Evolutionary conservation across 805 yeast species (phyloP).

Genomic region (Saturnispora serradocipensis): DNA sequence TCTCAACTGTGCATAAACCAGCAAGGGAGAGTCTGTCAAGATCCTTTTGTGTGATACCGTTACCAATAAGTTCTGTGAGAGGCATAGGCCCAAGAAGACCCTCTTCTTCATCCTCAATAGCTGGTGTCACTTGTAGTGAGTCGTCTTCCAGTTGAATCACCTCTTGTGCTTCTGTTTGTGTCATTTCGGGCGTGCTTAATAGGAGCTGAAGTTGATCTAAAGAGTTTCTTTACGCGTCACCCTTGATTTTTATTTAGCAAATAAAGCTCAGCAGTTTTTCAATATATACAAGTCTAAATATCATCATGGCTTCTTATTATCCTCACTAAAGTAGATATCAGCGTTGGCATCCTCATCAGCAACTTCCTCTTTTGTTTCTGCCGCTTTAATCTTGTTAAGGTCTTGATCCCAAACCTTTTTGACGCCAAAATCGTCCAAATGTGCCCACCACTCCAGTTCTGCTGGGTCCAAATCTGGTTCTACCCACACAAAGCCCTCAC

Average conservation of each 20-base stretch:
- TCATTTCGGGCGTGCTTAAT: not conserved
- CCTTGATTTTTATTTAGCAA: not conserved
- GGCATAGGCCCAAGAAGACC: conserved; percentile 44
- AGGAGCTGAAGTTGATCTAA: not conserved
- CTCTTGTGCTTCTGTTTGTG: conserved; percentile 1
- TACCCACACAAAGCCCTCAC: conserved; percentile 81
- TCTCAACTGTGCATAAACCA: conserved; percentile 84
- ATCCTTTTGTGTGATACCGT: conserved; percentile 78
- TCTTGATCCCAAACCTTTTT: conserved; percentile 25
- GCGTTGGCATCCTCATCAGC: conserved; percentile 13
- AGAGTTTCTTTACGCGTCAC: conserved; percentile 3
- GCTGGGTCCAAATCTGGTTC: conserved; percentile 92
- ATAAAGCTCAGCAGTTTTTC: not conserved
- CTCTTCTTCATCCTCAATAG: conserved; percentile 40
- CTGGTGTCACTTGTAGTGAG: not conserved
- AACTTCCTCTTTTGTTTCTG: conserved; percentile 9
- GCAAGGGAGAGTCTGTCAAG: conserved; percentile 70
- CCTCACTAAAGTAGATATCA: conserved; percentile 13
- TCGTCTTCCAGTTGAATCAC: conserved; percentile 1
- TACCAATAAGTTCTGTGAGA: conserved; percentile 51
- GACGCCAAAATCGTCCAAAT: conserved; percentile 24
- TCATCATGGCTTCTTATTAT: not conserved
- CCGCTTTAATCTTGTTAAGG: conserved; percentile 16
- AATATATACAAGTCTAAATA: not conserved
- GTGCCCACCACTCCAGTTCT: conserved; percentile 35